A percentile compares a stretch with the other conserved stretches of the same genome.
These are phyloP conservation scores for Galerina sulciceps DNA, from an alignment of 768 basidiomycete genomes.

Conservation along the genomic window DNA sequence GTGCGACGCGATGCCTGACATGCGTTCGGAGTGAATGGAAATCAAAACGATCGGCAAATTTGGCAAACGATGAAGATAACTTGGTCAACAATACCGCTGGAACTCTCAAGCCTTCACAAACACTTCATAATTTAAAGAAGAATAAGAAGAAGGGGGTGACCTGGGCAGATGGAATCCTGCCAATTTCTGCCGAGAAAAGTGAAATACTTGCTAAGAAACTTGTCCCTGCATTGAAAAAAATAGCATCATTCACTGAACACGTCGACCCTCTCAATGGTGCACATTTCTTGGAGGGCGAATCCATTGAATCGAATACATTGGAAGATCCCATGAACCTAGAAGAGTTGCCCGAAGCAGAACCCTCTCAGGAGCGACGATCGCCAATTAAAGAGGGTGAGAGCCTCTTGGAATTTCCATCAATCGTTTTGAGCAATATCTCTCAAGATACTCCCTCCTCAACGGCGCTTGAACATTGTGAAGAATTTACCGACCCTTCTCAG, in stretches of 20 bases:
- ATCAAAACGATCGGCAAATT: slow-evolving; percentile 2
- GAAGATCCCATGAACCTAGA: background rate
- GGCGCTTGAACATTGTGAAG: background rate
- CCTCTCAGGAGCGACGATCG: no score
- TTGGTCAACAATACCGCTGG: background rate
- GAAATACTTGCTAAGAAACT: no score
- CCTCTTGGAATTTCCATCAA: no score
- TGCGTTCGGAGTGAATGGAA: slow-evolving; percentile 22
- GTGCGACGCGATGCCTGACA: slow-evolving; percentile 14
- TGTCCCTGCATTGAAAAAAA: no score
- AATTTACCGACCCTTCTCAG: background rate
- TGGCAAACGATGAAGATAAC: background rate
- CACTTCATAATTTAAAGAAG: background rate
- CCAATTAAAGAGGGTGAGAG: no score
- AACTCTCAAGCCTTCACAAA: background rate
- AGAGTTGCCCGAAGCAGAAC: no score
- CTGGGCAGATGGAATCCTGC: slow-evolving; percentile 35
- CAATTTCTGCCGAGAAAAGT: background rate
- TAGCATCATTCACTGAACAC: no score
- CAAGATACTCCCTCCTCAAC: no score
- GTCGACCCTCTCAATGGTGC: no score
- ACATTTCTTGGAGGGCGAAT: no score
- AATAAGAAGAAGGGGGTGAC: slow-evolving; percentile 34
- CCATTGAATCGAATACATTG: no score
- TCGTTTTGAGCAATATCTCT: no score